Evolutionary conservation across 805 yeast genomes (phyloP).

Genomic region (Ogataea dorogensis): DNA sequence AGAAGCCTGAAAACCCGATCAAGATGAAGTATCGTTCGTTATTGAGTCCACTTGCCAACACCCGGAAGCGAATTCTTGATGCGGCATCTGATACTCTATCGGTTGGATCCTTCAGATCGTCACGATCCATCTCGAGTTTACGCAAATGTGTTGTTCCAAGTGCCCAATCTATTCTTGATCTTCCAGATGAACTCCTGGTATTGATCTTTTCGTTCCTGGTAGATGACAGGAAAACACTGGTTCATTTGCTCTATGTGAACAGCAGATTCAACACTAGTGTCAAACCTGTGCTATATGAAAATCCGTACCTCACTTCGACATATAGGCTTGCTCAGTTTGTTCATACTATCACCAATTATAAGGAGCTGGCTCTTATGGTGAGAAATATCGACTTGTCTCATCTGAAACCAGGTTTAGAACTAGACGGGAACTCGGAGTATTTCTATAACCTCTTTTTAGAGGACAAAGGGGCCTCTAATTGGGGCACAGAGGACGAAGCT

Average conservation of each 20-base stretch:
- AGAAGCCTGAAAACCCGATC: constrained; percentile 21
- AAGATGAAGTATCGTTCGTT: constrained; percentile 50
- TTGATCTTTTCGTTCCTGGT: constrained; percentile 35
- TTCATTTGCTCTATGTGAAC: constrained; percentile 50
- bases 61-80: constrained; percentile 30
- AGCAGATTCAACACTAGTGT: constrained; percentile 50
- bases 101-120: constrained; percentile 37
- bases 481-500: constrained; percentile 29
- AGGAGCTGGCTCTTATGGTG: constrained; percentile 56
- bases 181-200: constrained; percentile 46
- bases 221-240: constrained; percentile 40
- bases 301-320: constrained; percentile 61
- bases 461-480: constrained; percentile 7
- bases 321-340: constrained; percentile 81
- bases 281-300: constrained; percentile 52
- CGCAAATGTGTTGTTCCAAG: constrained; percentile 7
- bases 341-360: constrained; percentile 56
- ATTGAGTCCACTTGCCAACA: constrained; percentile 34
- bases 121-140: constrained; percentile 20
- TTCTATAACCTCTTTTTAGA: constrained; percentile 19
- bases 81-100: constrained; percentile 46
- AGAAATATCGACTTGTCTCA: constrained; percentile 57
- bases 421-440: constrained; percentile 20
- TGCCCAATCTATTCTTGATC: constrained; percentile 19
- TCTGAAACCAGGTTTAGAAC: constrained; percentile 39